Evolutionary conservation across 139 green algal species (phyloP), one percentile per base, ranked within the genome.

Genomic region (Pseudopediastrum boryanum): DNA sequence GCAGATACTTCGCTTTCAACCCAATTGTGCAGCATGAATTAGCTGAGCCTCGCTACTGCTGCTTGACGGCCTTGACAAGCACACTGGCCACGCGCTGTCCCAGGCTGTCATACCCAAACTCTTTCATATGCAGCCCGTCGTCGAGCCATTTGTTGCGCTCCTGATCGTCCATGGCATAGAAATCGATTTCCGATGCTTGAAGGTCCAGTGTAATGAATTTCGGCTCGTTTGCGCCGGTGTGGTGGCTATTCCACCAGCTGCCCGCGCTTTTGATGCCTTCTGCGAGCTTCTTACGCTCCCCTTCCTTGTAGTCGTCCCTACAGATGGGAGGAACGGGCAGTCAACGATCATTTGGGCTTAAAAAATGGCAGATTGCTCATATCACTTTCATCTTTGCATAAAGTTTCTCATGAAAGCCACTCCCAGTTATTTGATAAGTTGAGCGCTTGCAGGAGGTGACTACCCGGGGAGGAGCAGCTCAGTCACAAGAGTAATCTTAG

Each of bases 251-350:
- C n/a, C 39, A 23, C 16, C 12, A 29, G 36, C n/a, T 29, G 21
- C 65, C 64, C 2, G 39, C 27, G 6, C 10, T 35, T 3, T 38
- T 52, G 13, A 82, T 66, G 19, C 61, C 4, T 25, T 48, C 27
- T 21, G 64, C 50, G n/a, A 82, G 50, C 64, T 82, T 69, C 43
- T 43, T 63, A 51, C 76, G 64, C 42, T 82, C 50, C 19, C 25
- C 76, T 65, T 82, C 76, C 65, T 82, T 82, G 64, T 69, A 70
- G 29, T 82, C 64, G 46, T 52, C 33, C 46, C 74, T 81, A 63
- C 19, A 56, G 61, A 16, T 16, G 29, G 27, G 8, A 44, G 23
- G 6, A 39, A 9, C 6, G 27, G 7, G 27, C 27, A 69, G 61
- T 6, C n/a, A n/a, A n/a, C n/a, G n/a, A n/a, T n/a, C n/a, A n/a